These are phyloP conservation scores for Bodo saltans DNA, from an alignment of 78 protist species.

Conservation along the genomic window DNA sequence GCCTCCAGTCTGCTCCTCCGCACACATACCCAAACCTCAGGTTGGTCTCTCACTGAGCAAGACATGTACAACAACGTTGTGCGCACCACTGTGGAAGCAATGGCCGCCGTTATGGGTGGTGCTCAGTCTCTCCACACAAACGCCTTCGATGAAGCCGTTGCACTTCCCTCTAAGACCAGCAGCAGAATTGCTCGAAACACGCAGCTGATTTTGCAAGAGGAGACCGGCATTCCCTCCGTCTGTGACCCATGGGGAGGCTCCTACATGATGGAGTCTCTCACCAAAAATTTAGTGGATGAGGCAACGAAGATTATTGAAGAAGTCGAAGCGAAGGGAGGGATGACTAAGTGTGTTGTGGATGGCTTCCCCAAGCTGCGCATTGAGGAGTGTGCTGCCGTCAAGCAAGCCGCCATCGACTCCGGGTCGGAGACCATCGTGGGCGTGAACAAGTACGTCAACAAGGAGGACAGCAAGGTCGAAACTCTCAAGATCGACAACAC, in stretches of 20 bases:
- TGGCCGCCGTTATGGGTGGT: conserved; percentile 96
- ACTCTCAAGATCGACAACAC: conserved; percentile 72
- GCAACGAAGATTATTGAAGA: conserved; percentile 45
- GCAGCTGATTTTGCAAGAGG: conserved; percentile 88
- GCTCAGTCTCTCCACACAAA: conserved; percentile 93
- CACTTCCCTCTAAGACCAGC: conserved; percentile 89
- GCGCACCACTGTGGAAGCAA: conserved; percentile 97
- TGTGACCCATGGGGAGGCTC: conserved; percentile 94
- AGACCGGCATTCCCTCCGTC: conserved; percentile 73
- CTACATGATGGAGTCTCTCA: conserved; percentile 89
- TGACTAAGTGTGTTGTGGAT: conserved; percentile 41
- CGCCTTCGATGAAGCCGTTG: conserved; percentile 88
- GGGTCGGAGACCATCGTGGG: conserved; percentile 89
- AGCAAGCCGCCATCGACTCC: conserved; percentile 91
- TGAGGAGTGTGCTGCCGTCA: conserved; percentile 88
- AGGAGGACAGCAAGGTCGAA: conserved; percentile 58
- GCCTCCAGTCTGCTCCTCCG: conserved; percentile 79
- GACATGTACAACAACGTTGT: conserved; percentile 89
- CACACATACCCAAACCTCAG: conserved; percentile 88
- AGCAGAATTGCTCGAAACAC: conserved; percentile 96
- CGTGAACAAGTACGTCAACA: conserved; percentile 70
- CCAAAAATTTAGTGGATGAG: conserved; percentile 57
- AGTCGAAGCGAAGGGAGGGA: conserved; percentile 54
- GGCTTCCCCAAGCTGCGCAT: conserved; percentile 93
- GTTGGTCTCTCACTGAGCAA: conserved; percentile 95